phyloP scores from a whole-genome alignment of 306 rosid genomes.

The Malus sylvestris region DNA sequence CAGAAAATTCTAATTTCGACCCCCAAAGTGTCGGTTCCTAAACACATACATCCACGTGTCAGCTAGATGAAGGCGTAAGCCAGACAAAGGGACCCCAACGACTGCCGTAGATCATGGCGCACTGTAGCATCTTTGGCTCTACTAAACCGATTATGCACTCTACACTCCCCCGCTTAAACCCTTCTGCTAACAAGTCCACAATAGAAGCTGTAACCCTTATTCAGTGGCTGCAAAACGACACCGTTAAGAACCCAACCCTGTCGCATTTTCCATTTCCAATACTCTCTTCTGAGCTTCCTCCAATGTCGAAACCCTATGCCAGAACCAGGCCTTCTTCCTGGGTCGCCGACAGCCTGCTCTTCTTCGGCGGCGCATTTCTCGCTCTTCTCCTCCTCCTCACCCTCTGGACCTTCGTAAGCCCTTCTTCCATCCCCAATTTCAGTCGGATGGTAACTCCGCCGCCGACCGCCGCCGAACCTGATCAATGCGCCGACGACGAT shows the following conservation, averaged over 20 bases:
- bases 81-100: background rate
- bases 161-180: background rate
- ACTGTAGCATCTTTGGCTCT: background rate
- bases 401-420: conserved; percentile 32
- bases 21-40: conserved; percentile 5
- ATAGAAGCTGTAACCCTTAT: background rate
- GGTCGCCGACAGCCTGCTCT: conserved; percentile 42
- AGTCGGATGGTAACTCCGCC: background rate
- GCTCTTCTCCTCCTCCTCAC: conserved; percentile 57
- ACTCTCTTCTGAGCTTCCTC: conserved; percentile 36
- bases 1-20: background rate
- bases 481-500: background rate
- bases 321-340: conserved; percentile 37
- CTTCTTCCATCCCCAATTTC: conserved; percentile 19
- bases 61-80: background rate
- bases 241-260: background rate
- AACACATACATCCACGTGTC: background rate
- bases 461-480: background rate
- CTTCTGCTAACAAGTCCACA: background rate
- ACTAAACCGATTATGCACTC: background rate
- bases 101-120: background rate
- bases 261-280: conserved; percentile 6
- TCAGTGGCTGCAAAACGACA: background rate
- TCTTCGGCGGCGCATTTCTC: conserved; percentile 51
- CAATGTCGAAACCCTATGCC: conserved; percentile 40